Evolutionary conservation across 768 basidiomycete species (phyloP), one percentile per base, ranked within the genome.

Genomic region (Psilocybe cubensis): DNA sequence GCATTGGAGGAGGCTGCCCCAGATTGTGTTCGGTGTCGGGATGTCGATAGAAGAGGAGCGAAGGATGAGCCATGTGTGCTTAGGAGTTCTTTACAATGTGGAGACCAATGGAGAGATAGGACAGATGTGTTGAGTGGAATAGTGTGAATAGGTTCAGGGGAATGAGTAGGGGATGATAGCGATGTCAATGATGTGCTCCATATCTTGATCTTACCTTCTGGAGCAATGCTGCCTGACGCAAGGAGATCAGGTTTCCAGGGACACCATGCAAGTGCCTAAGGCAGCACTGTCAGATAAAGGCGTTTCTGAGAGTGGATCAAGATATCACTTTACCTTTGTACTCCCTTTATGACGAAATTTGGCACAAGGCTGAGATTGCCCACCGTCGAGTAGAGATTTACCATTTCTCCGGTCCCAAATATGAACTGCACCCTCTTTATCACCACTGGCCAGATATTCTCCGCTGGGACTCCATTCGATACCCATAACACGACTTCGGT

Each of bases 71-170:
- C 95, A 63, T 96, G 95, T 0, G 92, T 94, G 55, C 90, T 92
- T n/a, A 95, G 70, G 52, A 96, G 78, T 68, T 97, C 94, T 64
- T 94, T 94, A 59, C 85, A 82, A 71, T 94, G 91, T 14, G 90
- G 85, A 5, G 91, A 90, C 84, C 89, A 97, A 52, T 90, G 85
- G 6, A 96, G 76, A 11, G 78, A 78, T n/a, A 74, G 63, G 1
- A 80, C 71, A 0, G 89, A 86, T 3, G 93, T 94, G 54, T 95
- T 86, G 68, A 96, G 87, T 7, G 89, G 81, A 4, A 91, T 80
- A 0, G 89, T 91, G 29, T 83, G 78, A 38, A 91, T 53, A 4
- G 77, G 76, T 24, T 69, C 62, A 11, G 73, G 72, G 38, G 54
- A 48, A 11, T 61, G 56, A 20, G 28, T 8, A 18, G 24, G 28